These are phyloP conservation scores for barrel medic (Medicago truncatula) DNA, from an alignment of 306 rosid species.

Conservation along the genomic window MtrunA17r5.0-ANR NC_053045.1:17170501-17171000, in stretches of 20 bases:
- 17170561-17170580: no score
- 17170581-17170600: neutral
- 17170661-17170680: slow-evolving; percentile 22
- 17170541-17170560: no score
- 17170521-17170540: no score
- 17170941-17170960: slow-evolving; percentile 14
- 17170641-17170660: neutral
- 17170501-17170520: no score
- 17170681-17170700: slow-evolving; percentile 14
- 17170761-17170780: slow-evolving; percentile 92
- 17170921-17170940: neutral
- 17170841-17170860: slow-evolving; percentile 81
- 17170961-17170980: slow-evolving; percentile 7
- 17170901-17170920: slow-evolving; percentile 13
- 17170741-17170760: slow-evolving; percentile 77
- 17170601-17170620: neutral
- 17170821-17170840: slow-evolving; percentile 84
- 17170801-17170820: slow-evolving; percentile 94
- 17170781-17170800: slow-evolving; percentile 94
- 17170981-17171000: slow-evolving; percentile 5
- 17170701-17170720: slow-evolving; percentile 64
- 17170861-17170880: slow-evolving; percentile 67
- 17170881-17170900: slow-evolving; percentile 57
- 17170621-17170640: slow-evolving; percentile 16
- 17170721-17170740: slow-evolving; percentile 79